phyloP scores from a whole-genome alignment of 768 basidiomycete species.

The Galerina marginata region DNA sequence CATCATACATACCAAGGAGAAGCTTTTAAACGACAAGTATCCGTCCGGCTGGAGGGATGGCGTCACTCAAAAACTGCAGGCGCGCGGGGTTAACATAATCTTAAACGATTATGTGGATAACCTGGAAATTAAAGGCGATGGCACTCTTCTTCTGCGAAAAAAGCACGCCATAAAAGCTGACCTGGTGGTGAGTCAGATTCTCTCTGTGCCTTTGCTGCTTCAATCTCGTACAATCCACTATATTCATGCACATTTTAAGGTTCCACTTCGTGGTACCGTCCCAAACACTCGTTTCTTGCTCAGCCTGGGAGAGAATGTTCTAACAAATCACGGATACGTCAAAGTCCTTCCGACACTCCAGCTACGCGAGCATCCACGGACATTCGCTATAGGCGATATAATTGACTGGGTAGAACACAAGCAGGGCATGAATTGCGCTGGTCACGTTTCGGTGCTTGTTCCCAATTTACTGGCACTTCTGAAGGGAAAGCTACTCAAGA shows the following conservation, averaged over 20 bases:
- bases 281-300: constrained; percentile 56
- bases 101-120: constrained; percentile 60
- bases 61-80: constrained; percentile 44
- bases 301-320: constrained; percentile 23
- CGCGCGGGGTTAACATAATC: constrained; percentile 54
- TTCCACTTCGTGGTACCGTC: constrained; percentile 45
- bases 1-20: constrained; percentile 59
- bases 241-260: constrained; percentile 20
- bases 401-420: constrained; percentile 71
- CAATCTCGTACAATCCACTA: neutral
- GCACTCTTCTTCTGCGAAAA: constrained; percentile 52
- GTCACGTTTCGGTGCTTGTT: constrained; percentile 52
- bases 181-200: constrained; percentile 54
- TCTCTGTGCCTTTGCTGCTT: neutral
- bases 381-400: constrained; percentile 73
- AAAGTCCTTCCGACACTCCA: constrained; percentile 65
- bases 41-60: constrained; percentile 57
- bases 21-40: constrained; percentile 64
- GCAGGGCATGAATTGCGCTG: constrained; percentile 48
- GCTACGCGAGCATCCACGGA: constrained; percentile 49
- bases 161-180: constrained; percentile 58
- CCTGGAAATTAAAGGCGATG: constrained; percentile 37
- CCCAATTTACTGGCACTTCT: constrained; percentile 52
- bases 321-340: constrained; percentile 47
- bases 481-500: constrained; percentile 23